Conservation (phyloP, 164 flowering plant species). For the Malania oleifera region DNA sequence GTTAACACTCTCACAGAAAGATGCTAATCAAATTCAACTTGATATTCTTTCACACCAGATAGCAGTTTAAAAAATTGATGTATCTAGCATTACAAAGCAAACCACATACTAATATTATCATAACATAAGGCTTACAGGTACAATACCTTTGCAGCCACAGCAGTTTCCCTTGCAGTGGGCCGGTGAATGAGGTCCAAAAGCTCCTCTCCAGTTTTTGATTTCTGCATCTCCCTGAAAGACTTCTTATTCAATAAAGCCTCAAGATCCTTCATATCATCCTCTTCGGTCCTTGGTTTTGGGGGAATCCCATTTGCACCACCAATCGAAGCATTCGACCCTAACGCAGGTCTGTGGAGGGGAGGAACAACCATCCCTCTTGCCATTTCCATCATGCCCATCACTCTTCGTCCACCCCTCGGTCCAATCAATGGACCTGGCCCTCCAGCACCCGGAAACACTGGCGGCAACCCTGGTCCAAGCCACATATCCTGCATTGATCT, state of each 20-base stretch:
- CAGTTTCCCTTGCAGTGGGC: conserved; percentile 93
- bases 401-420: conserved; percentile 53
- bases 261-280: conserved; percentile 90
- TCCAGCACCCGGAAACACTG: conserved; percentile 38
- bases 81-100: no score
- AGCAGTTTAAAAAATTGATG: no score
- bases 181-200: conserved; percentile 85
- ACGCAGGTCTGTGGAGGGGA: conserved; percentile 50
- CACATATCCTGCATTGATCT: conserved; percentile 67
- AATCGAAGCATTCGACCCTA: conserved; percentile 28
- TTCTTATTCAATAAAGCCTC: conserved; percentile 87
- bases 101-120: background rate
- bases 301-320: conserved; percentile 24
- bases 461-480: conserved; percentile 47
- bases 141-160: conserved; percentile 83
- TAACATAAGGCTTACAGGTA: background rate
- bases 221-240: conserved; percentile 79
- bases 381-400: conserved; percentile 58
- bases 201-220: conserved; percentile 94
- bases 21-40: no score
- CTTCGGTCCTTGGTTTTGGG: conserved; percentile 59
- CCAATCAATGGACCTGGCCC: conserved; percentile 38
- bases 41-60: no score
- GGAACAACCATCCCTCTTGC: conserved; percentile 52
- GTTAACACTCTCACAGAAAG: no score